Conservation (phyloP, 2,329 filamentous ascomycete species). For the Fusarium hostae region DNA sequence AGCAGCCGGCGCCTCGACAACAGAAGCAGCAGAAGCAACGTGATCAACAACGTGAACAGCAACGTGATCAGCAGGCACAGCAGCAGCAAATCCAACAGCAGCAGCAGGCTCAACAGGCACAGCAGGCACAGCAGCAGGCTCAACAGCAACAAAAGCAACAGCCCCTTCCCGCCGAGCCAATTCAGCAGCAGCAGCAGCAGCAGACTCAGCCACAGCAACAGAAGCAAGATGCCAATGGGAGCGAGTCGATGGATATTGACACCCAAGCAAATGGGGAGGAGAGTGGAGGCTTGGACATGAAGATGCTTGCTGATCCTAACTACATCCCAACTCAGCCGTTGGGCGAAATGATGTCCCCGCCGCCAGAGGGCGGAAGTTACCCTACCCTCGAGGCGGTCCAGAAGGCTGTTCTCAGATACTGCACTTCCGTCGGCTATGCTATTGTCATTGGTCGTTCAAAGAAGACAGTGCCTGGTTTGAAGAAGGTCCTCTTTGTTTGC, state of each 20-base stretch:
- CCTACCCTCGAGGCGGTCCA: constrained; percentile 73
- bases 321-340: constrained; percentile 65
- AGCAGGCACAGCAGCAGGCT: constrained; percentile 40
- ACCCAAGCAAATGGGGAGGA: constrained; percentile 60
- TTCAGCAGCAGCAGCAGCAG: constrained; percentile 47
- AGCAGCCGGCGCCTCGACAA: constrained; percentile 46
- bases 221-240: constrained; percentile 55
- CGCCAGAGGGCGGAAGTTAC: constrained; percentile 72
- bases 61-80: constrained; percentile 43
- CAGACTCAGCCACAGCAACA: constrained; percentile 52
- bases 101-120: constrained; percentile 42
- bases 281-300: constrained; percentile 58
- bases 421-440: constrained; percentile 73
- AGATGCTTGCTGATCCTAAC: constrained; percentile 60
- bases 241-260: constrained; percentile 65
- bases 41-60: constrained; percentile 51
- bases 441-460: constrained; percentile 76
- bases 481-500: constrained; percentile 75
- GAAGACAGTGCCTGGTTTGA: constrained; percentile 73
- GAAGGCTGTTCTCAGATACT: constrained; percentile 72
- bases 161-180: constrained; percentile 47
- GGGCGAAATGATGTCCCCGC: constrained; percentile 70
- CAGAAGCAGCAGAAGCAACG: constrained; percentile 46
- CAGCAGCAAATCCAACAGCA: constrained; percentile 44
- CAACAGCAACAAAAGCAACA: constrained; percentile 48